phyloP scores from a whole-genome alignment of 495 filamentous ascomycete species.

The Oidiodendron maius region DNA sequence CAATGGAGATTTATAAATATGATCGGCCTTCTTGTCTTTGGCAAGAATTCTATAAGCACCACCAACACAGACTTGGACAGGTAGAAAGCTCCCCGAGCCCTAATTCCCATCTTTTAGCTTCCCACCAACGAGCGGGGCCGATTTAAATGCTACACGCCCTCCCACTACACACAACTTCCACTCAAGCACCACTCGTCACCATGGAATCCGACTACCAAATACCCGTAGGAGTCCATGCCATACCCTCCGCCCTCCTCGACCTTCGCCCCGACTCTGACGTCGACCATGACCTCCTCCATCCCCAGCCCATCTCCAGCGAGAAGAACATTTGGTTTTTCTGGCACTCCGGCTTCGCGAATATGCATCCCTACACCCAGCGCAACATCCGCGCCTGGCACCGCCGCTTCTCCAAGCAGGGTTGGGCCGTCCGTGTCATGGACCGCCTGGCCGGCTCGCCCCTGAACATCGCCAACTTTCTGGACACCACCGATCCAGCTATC shows the following conservation, averaged over 20 bases:
- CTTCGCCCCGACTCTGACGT: conserved; percentile 39
- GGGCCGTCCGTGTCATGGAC: conserved; percentile 47
- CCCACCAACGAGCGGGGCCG: too few relatives aligned
- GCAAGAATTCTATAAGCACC: too few relatives aligned
- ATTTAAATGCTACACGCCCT: too few relatives aligned
- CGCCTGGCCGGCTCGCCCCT: conserved; percentile 32
- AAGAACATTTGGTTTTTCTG: conserved; percentile 57
- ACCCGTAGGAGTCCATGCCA: conserved; percentile 26
- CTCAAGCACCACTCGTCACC: background rate
- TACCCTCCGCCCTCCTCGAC: conserved; percentile 32
- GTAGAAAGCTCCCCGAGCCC: too few relatives aligned
- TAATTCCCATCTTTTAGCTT: too few relatives aligned
- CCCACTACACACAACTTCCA: background rate
- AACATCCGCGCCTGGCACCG: conserved; percentile 52
- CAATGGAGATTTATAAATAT: too few relatives aligned
- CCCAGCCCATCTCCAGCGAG: conserved; percentile 31
- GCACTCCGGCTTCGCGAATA: conserved; percentile 37
- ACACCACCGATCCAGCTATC: conserved; percentile 30
- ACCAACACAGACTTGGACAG: too few relatives aligned
- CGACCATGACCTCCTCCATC: conserved; percentile 36
- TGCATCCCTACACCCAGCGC: conserved; percentile 47
- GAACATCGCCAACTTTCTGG: conserved; percentile 42
- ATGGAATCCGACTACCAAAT: conserved; percentile 20
- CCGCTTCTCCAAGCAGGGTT: conserved; percentile 42
- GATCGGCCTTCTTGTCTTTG: too few relatives aligned